Evolutionary conservation across 208 protist species (phyloP).

Genomic region (Leishmania turanica): DNA sequence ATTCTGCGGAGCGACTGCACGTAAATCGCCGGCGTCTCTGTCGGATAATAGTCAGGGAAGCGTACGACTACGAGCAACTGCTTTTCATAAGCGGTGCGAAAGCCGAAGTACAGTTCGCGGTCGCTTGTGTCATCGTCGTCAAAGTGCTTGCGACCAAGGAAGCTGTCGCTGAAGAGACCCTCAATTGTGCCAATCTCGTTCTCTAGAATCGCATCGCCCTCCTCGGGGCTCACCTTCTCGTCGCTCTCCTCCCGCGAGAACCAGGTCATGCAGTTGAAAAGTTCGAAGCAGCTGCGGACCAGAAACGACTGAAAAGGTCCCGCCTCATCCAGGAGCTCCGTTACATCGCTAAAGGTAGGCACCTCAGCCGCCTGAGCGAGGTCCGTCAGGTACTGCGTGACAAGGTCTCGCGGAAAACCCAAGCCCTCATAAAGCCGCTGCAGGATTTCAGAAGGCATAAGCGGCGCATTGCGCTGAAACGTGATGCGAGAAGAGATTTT

Average conservation of each 20-base stretch:
- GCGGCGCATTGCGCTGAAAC: slow-evolving; percentile 78
- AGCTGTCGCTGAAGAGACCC: slow-evolving; percentile 71
- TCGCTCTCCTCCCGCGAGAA: slow-evolving; percentile 55
- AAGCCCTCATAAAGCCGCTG: slow-evolving; percentile 84
- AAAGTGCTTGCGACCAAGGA: slow-evolving; percentile 61
- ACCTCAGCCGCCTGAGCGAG: slow-evolving; percentile 45
- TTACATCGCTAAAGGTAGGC: slow-evolving; percentile 60
- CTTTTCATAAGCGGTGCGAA: slow-evolving; percentile 52
- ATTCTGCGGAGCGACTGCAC: slow-evolving; percentile 49
- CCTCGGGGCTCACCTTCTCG: slow-evolving; percentile 34
- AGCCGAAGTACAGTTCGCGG: slow-evolving; percentile 70
- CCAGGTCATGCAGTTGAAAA: slow-evolving; percentile 88
- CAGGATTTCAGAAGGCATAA: slow-evolving; percentile 73
- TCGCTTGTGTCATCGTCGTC: slow-evolving; percentile 59
- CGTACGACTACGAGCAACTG: slow-evolving; percentile 62
- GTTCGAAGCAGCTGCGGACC: slow-evolving; percentile 78
- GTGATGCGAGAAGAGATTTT: slow-evolving; percentile 57
- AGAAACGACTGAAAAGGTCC: slow-evolving; percentile 77
- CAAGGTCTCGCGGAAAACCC: slow-evolving; percentile 84
- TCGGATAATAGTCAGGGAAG: slow-evolving; percentile 79
- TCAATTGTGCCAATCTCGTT: slow-evolving; percentile 73
- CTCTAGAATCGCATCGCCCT: slow-evolving; percentile 59
- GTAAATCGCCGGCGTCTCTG: slow-evolving; percentile 69
- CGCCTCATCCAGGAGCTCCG: slow-evolving; percentile 64
- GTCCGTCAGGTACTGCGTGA: slow-evolving; percentile 80